Percentiles rank a stretch among this genome's conserved stretches.
phyloP scores from a whole-genome alignment of 306 rosid species.

The Mucuna pruriens region DNA sequence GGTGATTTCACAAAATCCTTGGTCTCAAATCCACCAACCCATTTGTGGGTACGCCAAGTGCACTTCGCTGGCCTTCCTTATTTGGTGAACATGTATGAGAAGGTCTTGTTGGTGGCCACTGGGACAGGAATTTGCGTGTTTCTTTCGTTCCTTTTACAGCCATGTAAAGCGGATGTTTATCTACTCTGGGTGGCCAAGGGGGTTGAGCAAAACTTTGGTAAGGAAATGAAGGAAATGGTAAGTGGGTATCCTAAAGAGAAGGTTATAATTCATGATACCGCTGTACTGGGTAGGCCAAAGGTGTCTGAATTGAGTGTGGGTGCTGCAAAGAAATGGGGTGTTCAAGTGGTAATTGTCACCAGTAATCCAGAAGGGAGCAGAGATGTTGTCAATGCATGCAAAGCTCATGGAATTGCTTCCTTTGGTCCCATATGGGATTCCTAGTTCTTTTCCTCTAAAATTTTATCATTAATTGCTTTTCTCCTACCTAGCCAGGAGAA shows the following conservation, averaged over 20 bases:
- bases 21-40: constrained; percentile 55
- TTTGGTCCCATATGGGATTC: constrained; percentile 74
- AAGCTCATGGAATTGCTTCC: constrained; percentile 47
- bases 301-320: constrained; percentile 45
- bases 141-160: constrained; percentile 56
- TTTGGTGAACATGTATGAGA: constrained; percentile 55
- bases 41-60: constrained; percentile 56
- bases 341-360: constrained; percentile 61
- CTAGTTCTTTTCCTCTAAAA: background rate
- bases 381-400: constrained; percentile 60
- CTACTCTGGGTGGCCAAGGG: constrained; percentile 66
- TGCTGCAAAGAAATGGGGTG: constrained; percentile 47
- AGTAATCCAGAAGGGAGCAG: constrained; percentile 68
- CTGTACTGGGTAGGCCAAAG: constrained; percentile 54
- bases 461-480: too few relatives aligned
- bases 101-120: constrained; percentile 57
- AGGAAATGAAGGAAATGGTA: constrained; percentile 50
- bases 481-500: background rate
- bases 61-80: constrained; percentile 63
- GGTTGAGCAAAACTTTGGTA: constrained; percentile 56
- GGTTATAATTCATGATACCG: constrained; percentile 55
- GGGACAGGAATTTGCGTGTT: constrained; percentile 65
- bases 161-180: constrained; percentile 47
- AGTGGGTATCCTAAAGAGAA: constrained; percentile 47
- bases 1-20: constrained; percentile 63